Evolutionary conservation across 345 rosid species (phyloP).

Genomic region (Euphorbia peplus): DNA sequence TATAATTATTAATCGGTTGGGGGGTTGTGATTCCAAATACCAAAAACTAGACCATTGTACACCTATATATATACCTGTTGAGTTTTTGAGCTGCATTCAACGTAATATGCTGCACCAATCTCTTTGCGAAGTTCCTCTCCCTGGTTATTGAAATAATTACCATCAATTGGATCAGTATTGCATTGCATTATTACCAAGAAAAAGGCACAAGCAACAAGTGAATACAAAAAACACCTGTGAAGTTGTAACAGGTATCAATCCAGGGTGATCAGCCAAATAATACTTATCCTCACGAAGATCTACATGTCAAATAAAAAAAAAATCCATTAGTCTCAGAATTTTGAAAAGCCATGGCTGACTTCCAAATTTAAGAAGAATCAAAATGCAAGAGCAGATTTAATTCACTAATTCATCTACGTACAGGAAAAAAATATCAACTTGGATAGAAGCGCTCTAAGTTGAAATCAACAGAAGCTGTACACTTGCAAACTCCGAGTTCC

Average conservation of each 20-base stretch:
- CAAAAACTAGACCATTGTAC: no score
- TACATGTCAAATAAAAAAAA: slow-evolving; percentile 28
- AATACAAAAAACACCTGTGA: slow-evolving; percentile 55
- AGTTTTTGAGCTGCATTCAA: slow-evolving; percentile 98
- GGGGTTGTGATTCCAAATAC: no score
- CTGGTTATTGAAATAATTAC: slow-evolving; percentile 32
- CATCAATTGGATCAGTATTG: slow-evolving; percentile 8
- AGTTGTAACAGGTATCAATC: slow-evolving; percentile 83
- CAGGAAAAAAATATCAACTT: slow-evolving; percentile 1
- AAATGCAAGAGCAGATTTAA: no score
- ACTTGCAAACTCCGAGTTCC: no score
- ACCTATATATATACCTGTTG: slow-evolving; percentile 72
- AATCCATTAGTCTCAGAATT: slow-evolving; percentile 19
- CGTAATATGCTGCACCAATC: slow-evolving; percentile 86
- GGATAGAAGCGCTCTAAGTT: neutral
- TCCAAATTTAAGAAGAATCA: neutral
- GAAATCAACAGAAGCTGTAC: no score
- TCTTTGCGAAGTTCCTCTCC: slow-evolving; percentile 96
- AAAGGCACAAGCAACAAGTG: neutral
- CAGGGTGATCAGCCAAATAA: slow-evolving; percentile 95
- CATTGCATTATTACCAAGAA: slow-evolving; percentile 1
- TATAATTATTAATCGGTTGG: no score
- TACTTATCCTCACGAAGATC: slow-evolving; percentile 97
- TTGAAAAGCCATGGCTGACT: slow-evolving; percentile 8
- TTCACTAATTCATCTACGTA: neutral